Percentiles rank a stretch among this genome's conserved stretches.
Conservation (phyloP, 495 filamentous ascomycete species). For the Paragyromitra xinjiangensis region DNA sequence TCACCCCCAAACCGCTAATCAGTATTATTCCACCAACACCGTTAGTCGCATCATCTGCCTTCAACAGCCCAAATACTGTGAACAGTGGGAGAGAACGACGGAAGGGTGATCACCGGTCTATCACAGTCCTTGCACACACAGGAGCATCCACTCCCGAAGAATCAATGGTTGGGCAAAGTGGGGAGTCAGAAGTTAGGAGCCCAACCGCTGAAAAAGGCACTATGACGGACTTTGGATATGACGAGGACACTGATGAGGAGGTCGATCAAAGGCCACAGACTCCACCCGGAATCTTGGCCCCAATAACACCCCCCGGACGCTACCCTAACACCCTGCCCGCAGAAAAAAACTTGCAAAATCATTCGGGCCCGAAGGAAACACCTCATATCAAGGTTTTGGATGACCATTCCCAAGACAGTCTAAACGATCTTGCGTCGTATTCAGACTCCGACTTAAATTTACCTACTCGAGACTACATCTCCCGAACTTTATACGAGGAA, state of each 20-base stretch:
- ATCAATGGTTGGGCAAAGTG: constrained; percentile 7
- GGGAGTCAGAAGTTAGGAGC: neutral
- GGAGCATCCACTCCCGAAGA: constrained; percentile 50
- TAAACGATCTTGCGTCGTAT: constrained; percentile 29
- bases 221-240: constrained; percentile 30
- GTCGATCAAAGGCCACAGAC: neutral
- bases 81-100: neutral
- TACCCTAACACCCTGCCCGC: neutral
- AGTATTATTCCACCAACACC: constrained; percentile 39
- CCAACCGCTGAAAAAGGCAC: constrained; percentile 26
- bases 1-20: constrained; percentile 45
- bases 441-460: constrained; percentile 33
- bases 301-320: neutral
- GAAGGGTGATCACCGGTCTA: neutral
- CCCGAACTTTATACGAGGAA: constrained; percentile 36
- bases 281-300: neutral
- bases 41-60: neutral
- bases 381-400: neutral
- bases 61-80: neutral
- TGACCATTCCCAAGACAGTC: constrained; percentile 20
- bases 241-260: constrained; percentile 3
- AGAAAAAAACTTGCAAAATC: neutral
- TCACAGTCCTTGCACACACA: constrained; percentile 51
- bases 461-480: neutral
- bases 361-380: neutral